A percentile compares a stretch with the other conserved stretches of the same genome.
Evolutionary conservation across 169 alveolate genomes (phyloP).

Genomic region (Cryptosporidium sp.): DNA sequence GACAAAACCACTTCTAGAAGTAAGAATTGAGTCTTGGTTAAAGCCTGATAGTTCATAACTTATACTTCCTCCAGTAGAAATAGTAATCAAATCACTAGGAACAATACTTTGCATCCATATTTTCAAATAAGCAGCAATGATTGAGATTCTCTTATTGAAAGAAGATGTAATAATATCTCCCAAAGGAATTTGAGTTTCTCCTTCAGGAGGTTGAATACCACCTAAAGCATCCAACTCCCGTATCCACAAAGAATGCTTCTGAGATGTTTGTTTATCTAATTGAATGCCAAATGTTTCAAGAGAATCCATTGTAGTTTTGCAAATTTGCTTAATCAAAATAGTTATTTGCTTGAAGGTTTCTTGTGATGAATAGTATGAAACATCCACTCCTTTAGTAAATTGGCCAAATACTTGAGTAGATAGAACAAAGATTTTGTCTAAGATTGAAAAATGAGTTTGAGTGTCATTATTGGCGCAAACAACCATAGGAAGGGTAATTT

Average conservation of each 20-base stretch:
- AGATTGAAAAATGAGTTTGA: constrained; percentile 23
- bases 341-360: not conserved
- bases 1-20: not conserved
- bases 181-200: not conserved
- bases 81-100: constrained; percentile 27
- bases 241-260: constrained; percentile 1
- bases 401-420: not conserved
- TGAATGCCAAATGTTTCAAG: constrained; percentile 9
- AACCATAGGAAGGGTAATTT: constrained; percentile 3
- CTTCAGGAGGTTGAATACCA: not conserved
- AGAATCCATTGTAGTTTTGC: constrained; percentile 7
- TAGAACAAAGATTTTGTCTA: constrained; percentile 10
- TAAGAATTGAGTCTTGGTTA: not conserved
- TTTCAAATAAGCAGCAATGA: constrained; percentile 20
- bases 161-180: not conserved
- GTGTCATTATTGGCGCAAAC: constrained; percentile 13
- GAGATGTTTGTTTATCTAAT: not conserved
- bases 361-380: constrained; percentile 2
- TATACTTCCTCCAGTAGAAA: constrained; percentile 15
- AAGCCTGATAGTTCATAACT: not conserved
- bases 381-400: constrained; percentile 14
- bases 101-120: constrained; percentile 13
- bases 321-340: constrained; percentile 3
- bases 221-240: not conserved
- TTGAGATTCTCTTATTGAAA: constrained; percentile 11